Conservation (phyloP, 768 basidiomycete species). For the Trichaptum fuscoviolaceum region DNA sequence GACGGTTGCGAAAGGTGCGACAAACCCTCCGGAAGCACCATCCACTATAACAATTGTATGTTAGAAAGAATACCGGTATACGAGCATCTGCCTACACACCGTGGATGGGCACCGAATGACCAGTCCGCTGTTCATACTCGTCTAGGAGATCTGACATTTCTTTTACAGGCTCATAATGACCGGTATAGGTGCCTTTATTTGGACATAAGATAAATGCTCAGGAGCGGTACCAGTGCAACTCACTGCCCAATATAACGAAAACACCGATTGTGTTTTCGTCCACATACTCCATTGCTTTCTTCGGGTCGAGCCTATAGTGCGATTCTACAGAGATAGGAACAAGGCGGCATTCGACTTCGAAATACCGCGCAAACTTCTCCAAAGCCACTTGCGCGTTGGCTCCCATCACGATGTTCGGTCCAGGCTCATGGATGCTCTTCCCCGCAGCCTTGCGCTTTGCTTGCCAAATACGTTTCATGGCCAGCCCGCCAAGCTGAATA, state of each 20-base stretch:
- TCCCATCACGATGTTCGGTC: slow-evolving; percentile 61
- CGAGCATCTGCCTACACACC: slow-evolving; percentile 8
- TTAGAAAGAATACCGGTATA: slow-evolving; percentile 8
- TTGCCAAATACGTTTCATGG: slow-evolving; percentile 70
- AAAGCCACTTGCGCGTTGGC: slow-evolving; percentile 68
- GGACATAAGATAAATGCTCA: slow-evolving; percentile 17
- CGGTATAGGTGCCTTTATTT: slow-evolving; percentile 38
- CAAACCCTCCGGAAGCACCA: slow-evolving; percentile 56
- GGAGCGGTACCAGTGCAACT: slow-evolving; percentile 26
- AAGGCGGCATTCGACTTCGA: slow-evolving; percentile 59
- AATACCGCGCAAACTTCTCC: slow-evolving; percentile 66
- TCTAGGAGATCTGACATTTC: slow-evolving; percentile 74
- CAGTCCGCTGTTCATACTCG: slow-evolving; percentile 45
- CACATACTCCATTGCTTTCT: slow-evolving; percentile 56
- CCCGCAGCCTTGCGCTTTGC: slow-evolving; percentile 58
- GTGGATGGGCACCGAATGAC: slow-evolving; percentile 41
- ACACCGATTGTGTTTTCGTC: slow-evolving; percentile 73
- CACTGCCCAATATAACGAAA: slow-evolving; percentile 55
- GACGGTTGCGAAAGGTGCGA: slow-evolving; percentile 51
- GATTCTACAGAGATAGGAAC: slow-evolving; percentile 62
- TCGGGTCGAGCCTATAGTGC: slow-evolving; percentile 73
- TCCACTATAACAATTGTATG: slow-evolving; percentile 32
- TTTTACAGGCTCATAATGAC: slow-evolving; percentile 74
- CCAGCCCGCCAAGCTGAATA: slow-evolving; percentile 67
- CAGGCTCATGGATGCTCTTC: slow-evolving; percentile 61